A percentile compares a stretch with the other conserved stretches of the same genome.
phyloP scores from a whole-genome alignment of 1,139 yeast species.

The Pichia cactophila region DNA sequence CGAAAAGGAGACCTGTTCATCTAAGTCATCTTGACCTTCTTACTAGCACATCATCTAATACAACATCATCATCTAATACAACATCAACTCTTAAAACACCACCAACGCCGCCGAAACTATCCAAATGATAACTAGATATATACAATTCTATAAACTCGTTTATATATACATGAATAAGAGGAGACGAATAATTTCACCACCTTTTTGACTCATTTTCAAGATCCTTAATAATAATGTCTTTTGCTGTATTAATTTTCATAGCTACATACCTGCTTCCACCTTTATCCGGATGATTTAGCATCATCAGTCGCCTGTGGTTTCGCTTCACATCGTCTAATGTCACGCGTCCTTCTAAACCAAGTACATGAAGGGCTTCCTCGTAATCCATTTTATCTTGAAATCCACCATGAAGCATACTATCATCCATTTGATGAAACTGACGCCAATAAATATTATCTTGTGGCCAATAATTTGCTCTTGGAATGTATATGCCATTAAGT shows the following conservation, averaged over 20 bases:
- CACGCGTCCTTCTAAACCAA: constrained; percentile 41
- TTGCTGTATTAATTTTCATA: constrained; percentile 71
- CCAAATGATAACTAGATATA: background rate
- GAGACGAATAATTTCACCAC: background rate
- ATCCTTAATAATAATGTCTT: constrained; percentile 46
- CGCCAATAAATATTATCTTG: constrained; percentile 11
- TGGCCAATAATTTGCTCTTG: constrained; percentile 15
- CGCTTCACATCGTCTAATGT: constrained; percentile 40
- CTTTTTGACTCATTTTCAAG: background rate
- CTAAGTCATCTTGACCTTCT: constrained; percentile 5
- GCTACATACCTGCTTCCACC: constrained; percentile 68
- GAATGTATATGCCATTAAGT: constrained; percentile 32
- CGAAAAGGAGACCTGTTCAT: constrained; percentile 3
- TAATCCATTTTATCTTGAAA: constrained; percentile 50
- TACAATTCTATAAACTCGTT: background rate
- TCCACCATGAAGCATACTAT: constrained; percentile 33
- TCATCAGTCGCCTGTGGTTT: constrained; percentile 58
- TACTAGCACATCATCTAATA: background rate
- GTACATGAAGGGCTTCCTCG: constrained; percentile 47
- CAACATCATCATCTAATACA: background rate
- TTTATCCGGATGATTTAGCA: constrained; percentile 68
- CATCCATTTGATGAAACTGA: constrained; percentile 32
- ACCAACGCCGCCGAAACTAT: background rate
- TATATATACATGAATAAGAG: background rate
- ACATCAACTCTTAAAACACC: background rate